Conservation (phyloP, 2,329 filamentous ascomycete genomes). For the Apiospora pterosperma region DNA sequence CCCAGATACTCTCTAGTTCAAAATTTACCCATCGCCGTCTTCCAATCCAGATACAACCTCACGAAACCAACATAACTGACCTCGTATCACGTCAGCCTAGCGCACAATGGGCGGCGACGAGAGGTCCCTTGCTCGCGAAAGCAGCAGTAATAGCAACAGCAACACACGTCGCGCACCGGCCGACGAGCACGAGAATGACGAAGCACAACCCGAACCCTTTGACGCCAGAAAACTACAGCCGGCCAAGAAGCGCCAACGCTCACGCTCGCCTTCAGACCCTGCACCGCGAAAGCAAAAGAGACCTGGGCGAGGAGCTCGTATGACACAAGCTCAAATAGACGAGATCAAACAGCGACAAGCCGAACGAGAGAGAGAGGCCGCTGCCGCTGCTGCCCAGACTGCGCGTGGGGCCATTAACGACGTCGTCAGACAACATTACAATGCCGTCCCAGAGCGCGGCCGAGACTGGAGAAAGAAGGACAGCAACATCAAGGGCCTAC, state of each 20-base stretch:
- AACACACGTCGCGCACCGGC: slow-evolving; percentile 18
- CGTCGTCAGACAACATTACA: slow-evolving; percentile 91
- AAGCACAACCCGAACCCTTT: slow-evolving; percentile 56
- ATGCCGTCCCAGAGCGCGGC: slow-evolving; percentile 88
- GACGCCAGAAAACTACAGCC: slow-evolving; percentile 56
- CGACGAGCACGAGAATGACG: slow-evolving; percentile 28
- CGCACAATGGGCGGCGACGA: slow-evolving; percentile 30
- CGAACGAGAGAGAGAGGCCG: slow-evolving; percentile 39
- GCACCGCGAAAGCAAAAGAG: slow-evolving; percentile 64
- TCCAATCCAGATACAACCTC: not conserved
- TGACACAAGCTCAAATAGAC: slow-evolving; percentile 65
- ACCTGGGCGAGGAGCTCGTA: slow-evolving; percentile 62
- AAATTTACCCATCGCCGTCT: not conserved
- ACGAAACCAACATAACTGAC: slow-evolving; percentile 3
- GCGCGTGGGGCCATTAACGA: slow-evolving; percentile 61
- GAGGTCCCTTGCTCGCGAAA: not conserved
- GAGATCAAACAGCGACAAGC: slow-evolving; percentile 61
- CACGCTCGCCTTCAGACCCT: slow-evolving; percentile 39
- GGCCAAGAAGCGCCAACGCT: slow-evolving; percentile 55
- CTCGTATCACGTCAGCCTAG: not conserved
- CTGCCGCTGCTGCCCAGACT: slow-evolving; percentile 32
- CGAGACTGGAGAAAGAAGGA: slow-evolving; percentile 93
- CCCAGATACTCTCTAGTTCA: not conserved
- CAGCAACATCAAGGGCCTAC: slow-evolving; percentile 89
- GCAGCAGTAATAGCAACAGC: slow-evolving; percentile 19